Evolutionary conservation across 768 basidiomycete genomes (phyloP).

Genomic region (Rhodocollybia butyracea): DNA sequence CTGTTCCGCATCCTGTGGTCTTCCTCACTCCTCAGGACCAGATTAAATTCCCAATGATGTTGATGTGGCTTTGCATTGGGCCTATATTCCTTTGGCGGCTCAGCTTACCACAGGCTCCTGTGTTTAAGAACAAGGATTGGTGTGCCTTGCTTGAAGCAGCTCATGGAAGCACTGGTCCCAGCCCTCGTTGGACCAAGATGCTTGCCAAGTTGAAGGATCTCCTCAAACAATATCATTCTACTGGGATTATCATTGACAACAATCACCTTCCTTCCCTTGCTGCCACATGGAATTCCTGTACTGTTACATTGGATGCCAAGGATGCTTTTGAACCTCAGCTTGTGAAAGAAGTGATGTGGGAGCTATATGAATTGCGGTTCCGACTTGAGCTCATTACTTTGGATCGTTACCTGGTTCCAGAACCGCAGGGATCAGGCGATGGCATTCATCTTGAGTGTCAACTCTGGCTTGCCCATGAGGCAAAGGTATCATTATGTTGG

Average conservation of each 20-base stretch:
- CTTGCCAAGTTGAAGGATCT: not conserved
- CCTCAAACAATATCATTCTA: not conserved
- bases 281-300: not conserved
- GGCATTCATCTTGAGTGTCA: not conserved
- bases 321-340: not conserved
- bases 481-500: not conserved
- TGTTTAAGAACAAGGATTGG: not conserved
- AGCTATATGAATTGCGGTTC: not conserved
- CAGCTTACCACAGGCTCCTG: not conserved
- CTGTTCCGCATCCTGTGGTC: not conserved
- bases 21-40: not conserved
- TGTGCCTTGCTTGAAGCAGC: not conserved
- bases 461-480: not conserved
- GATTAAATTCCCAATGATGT: not conserved
- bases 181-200: not conserved
- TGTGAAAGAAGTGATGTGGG: not conserved
- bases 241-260: not conserved
- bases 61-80: not conserved
- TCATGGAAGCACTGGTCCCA: not conserved
- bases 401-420: not conserved
- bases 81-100: not conserved
- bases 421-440: not conserved
- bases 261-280: not conserved
- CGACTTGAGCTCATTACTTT: not conserved
- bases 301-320: not conserved